A percentile compares a stretch with the other conserved stretches of the same genome.
Evolutionary conservation across 345 rosid species (phyloP).

Genomic region (Reutealis trisperma): DNA sequence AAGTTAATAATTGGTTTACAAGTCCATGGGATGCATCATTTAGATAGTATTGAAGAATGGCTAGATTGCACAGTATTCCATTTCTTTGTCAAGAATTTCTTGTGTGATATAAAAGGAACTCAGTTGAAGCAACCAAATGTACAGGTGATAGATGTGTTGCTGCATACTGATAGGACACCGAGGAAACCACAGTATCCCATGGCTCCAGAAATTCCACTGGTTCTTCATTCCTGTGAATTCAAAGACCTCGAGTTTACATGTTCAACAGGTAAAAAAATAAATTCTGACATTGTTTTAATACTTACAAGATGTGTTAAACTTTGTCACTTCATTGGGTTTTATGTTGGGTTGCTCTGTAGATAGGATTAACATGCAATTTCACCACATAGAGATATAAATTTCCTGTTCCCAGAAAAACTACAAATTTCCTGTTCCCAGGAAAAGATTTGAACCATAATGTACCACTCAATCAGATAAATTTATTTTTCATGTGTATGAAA

Average conservation of each 20-base stretch:
- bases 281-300: background rate
- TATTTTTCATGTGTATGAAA: background rate
- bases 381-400: background rate
- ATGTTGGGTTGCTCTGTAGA: background rate
- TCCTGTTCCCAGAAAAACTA: background rate
- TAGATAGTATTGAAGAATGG: background rate
- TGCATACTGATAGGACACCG: conserved; percentile 58
- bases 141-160: conserved; percentile 70
- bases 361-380: background rate
- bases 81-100: background rate
- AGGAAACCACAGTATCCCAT: conserved; percentile 82
- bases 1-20: background rate
- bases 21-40: background rate
- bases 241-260: conserved; percentile 67
- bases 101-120: conserved; percentile 1
- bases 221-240: conserved; percentile 77
- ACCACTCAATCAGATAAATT: background rate
- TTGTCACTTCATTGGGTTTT: background rate
- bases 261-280: conserved; percentile 59
- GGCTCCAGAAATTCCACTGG: conserved; percentile 85
- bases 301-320: background rate
- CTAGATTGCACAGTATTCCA: background rate
- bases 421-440: background rate
- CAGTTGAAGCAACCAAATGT: conserved; percentile 9
- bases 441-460: background rate